Evolutionary conservation across 2,329 filamentous ascomycete species (phyloP).

Genomic region (Plectosphaerella sp.): DNA sequence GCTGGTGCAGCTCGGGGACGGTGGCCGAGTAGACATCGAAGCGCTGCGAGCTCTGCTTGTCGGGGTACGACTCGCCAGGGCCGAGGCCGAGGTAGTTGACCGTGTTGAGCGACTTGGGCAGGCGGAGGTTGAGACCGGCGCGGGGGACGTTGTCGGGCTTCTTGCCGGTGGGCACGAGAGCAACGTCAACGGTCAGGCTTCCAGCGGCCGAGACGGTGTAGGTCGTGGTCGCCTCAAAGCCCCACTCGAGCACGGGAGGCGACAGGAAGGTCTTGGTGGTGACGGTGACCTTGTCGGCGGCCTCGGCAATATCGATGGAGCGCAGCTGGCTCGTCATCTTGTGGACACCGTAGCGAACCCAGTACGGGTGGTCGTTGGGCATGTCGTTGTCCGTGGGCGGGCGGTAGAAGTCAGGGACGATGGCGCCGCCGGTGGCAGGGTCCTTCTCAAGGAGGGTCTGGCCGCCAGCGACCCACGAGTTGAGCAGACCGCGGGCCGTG

Average conservation of each 20-base stretch:
- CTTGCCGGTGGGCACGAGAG: conserved; percentile 39
- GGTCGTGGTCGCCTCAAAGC: conserved; percentile 39
- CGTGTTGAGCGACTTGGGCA: conserved; percentile 39
- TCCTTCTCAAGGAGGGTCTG: conserved; percentile 28
- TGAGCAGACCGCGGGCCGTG: conserved; percentile 35
- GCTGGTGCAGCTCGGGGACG: conserved; percentile 47
- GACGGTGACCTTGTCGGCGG: conserved; percentile 28
- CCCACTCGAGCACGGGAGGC: conserved; percentile 60
- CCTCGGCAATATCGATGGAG: conserved; percentile 24
- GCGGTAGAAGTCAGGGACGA: conserved; percentile 53
- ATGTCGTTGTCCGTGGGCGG: conserved; percentile 63
- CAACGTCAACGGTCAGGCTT: conserved; percentile 38
- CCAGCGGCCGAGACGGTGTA: conserved; percentile 48
- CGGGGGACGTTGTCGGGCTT: conserved; percentile 54
- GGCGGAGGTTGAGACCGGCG: conserved; percentile 53
- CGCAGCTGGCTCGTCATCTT: conserved; percentile 40
- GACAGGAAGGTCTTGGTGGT: conserved; percentile 44
- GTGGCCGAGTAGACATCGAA: conserved; percentile 42
- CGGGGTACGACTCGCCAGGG: conserved; percentile 59
- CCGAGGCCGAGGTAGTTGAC: conserved; percentile 60
- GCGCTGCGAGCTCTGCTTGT: conserved; percentile 53
- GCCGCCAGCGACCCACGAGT: conserved; percentile 31
- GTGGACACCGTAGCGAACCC: conserved; percentile 48
- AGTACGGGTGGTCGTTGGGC: conserved; percentile 49
- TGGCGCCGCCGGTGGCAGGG: conserved; percentile 28